Percentiles rank a stretch among this genome's conserved stretches.
Conservation (phyloP, 345 rosid genomes). For the Syzygium jambos region DNA sequence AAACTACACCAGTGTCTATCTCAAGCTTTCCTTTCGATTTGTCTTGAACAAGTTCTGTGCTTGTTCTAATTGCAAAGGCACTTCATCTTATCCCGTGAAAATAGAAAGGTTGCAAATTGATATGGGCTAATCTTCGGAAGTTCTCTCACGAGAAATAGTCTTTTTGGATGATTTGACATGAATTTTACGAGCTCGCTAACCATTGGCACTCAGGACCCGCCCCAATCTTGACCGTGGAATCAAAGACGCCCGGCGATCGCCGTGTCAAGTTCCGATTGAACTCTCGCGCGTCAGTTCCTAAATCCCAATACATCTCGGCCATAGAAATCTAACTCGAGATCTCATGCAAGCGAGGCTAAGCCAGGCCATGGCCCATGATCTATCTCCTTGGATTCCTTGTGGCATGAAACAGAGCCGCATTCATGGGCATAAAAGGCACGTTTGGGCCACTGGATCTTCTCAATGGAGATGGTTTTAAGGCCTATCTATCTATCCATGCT, state of each 20-base stretch:
- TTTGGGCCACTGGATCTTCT: background rate
- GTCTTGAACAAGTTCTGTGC: background rate
- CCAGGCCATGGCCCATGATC: background rate
- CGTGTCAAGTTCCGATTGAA: background rate
- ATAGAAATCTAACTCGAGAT: background rate
- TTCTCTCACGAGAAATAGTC: background rate
- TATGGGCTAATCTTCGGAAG: background rate
- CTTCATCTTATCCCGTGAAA: background rate
- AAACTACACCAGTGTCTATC: background rate
- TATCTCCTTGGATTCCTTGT: background rate
- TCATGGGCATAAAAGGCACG: background rate
- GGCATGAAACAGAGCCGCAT: background rate
- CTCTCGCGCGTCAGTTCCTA: background rate
- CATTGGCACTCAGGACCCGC: background rate
- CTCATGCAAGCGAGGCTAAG: background rate
- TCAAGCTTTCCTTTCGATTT: background rate
- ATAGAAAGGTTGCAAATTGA: background rate
- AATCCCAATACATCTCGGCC: background rate
- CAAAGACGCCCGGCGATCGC: background rate
- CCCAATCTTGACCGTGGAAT: background rate
- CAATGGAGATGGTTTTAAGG: background rate
- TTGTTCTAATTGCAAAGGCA: background rate
- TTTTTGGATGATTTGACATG: background rate
- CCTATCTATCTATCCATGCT: background rate
- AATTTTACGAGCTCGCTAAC: background rate